phyloP scores from a whole-genome alignment of 2,329 filamentous ascomycete genomes.

The Fusarium sp. region DNA sequence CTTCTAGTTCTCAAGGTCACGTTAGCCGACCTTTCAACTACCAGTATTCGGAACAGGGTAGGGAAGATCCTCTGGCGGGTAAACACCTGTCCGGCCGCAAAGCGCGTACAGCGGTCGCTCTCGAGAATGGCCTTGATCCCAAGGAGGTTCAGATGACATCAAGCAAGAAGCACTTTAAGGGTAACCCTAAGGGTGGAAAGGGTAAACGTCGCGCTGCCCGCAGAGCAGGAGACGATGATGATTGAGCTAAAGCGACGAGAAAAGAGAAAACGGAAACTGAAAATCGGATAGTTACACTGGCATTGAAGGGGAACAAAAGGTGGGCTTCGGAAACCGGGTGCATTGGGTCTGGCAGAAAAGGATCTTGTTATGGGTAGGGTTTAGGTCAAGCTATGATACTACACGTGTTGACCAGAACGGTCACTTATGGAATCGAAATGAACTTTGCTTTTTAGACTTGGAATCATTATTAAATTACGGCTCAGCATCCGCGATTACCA shows the following conservation, averaged over 20 bases:
- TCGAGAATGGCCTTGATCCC: slow-evolving; percentile 86
- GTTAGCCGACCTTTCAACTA: slow-evolving; percentile 85
- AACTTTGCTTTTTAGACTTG: slow-evolving; percentile 28
- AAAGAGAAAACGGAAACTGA: slow-evolving; percentile 57
- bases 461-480: neutral
- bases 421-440: slow-evolving; percentile 30
- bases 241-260: slow-evolving; percentile 47
- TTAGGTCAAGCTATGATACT: slow-evolving; percentile 27
- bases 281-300: slow-evolving; percentile 46
- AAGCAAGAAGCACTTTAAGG: slow-evolving; percentile 95
- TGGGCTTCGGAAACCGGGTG: slow-evolving; percentile 59
- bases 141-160: slow-evolving; percentile 73
- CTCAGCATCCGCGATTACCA: neutral
- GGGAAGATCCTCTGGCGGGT: slow-evolving; percentile 47
- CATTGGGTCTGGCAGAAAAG: slow-evolving; percentile 32
- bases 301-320: slow-evolving; percentile 50
- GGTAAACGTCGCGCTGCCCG: slow-evolving; percentile 52
- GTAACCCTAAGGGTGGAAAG: slow-evolving; percentile 69
- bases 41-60: slow-evolving; percentile 85
- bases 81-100: slow-evolving; percentile 87
- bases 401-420: slow-evolving; percentile 23
- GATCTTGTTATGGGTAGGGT: slow-evolving; percentile 29
- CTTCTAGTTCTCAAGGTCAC: slow-evolving; percentile 70
- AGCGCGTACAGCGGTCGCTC: slow-evolving; percentile 78
- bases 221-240: slow-evolving; percentile 31